Percentiles rank a stretch among this genome's conserved stretches.
These are phyloP conservation scores for Biscogniauxia mediterranea DNA, from an alignment of 2,329 filamentous ascomycete species.

Conservation along the genomic window DNA sequence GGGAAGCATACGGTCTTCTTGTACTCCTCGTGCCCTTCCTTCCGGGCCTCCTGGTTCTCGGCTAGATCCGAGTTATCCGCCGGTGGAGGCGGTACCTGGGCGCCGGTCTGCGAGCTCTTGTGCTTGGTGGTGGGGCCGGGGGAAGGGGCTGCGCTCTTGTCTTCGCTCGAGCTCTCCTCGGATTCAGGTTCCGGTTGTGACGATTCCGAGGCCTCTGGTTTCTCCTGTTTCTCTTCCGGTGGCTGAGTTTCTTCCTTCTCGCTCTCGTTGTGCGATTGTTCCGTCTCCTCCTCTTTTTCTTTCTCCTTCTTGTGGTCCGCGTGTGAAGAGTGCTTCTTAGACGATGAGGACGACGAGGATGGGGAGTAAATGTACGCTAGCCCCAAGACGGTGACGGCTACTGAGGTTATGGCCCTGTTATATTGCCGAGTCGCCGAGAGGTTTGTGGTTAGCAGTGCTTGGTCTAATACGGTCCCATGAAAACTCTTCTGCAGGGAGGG, in stretches of 20 bases:
- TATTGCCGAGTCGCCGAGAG: too few species aligned
- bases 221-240: neutral
- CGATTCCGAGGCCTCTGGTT: neutral
- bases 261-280: neutral
- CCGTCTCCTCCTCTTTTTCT: neutral
- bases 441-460: neutral
- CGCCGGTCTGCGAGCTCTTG: constrained; percentile 11
- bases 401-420: constrained; percentile 24
- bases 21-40: constrained; percentile 22
- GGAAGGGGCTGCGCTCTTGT: constrained; percentile 4
- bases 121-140: neutral
- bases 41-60: constrained; percentile 20
- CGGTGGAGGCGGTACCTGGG: constrained; percentile 15
- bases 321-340: neutral
- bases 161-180: constrained; percentile 4
- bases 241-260: neutral
- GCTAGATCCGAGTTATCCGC: constrained; percentile 19
- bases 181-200: neutral
- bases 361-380: constrained; percentile 19
- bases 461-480: too few species aligned
- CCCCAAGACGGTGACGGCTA: constrained; percentile 21
- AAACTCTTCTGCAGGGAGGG: too few species aligned
- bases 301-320: constrained; percentile 3
- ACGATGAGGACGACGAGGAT: constrained; percentile 8
- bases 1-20: constrained; percentile 18